Evolutionary conservation across 257 asterid genomes (phyloP).

Genomic region (Solanum lycopersicoides): DNA sequence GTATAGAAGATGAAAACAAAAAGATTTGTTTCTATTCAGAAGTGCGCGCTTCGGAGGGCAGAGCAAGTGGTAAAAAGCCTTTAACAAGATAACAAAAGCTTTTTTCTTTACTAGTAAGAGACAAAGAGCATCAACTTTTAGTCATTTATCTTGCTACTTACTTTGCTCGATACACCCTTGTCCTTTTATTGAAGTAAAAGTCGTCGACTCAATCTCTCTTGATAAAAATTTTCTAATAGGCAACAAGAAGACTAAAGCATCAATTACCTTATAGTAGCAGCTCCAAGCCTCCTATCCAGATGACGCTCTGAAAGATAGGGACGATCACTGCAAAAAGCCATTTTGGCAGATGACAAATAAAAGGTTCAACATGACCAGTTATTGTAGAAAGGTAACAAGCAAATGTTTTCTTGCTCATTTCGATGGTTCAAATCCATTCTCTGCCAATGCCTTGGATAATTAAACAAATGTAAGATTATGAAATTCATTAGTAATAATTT

Average conservation of each 20-base stretch:
- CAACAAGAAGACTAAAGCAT: not conserved
- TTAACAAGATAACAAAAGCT: not conserved
- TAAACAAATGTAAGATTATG: not conserved
- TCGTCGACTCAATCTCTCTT: not conserved
- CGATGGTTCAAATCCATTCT: conserved; percentile 69
- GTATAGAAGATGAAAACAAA: conserved; percentile 75
- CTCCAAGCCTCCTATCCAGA: conserved; percentile 78
- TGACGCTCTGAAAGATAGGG: conserved; percentile 68
- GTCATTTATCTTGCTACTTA: not conserved
- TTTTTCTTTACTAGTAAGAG: not conserved
- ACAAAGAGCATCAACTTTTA: not conserved
- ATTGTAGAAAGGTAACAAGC: conserved; percentile 72
- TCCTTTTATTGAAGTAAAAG: not conserved
- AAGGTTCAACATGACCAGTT: conserved; percentile 80
- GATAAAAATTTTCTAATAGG: not conserved
- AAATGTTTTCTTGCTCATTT: conserved; percentile 59
- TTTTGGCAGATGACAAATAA: conserved; percentile 52
- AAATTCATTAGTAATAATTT: no score
- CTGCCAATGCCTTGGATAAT: conserved; percentile 59
- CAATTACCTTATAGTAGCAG: conserved; percentile 66
- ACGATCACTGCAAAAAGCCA: conserved; percentile 70
- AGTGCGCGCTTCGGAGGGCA: conserved; percentile 90
- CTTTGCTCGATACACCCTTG: not conserved
- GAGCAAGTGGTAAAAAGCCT: not conserved
- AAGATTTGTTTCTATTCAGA: conserved; percentile 67